phyloP scores from a whole-genome alignment of 805 yeast genomes.

The Kodamaea kakaduensis region DNA sequence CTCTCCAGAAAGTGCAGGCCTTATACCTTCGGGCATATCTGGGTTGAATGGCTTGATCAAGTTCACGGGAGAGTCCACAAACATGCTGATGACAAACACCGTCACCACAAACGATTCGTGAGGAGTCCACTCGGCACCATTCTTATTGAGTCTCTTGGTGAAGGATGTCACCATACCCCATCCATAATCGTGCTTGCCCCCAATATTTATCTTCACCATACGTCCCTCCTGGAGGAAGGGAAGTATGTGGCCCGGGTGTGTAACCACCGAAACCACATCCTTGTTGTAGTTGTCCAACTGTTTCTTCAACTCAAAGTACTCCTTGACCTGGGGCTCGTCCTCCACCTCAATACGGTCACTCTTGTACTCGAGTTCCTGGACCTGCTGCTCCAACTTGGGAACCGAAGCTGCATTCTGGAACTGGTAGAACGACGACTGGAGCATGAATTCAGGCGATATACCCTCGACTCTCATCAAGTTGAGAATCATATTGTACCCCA shows the following conservation, averaged over 20 bases:
- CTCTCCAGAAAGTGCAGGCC: slow-evolving; percentile 77
- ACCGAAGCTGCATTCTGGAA: slow-evolving; percentile 91
- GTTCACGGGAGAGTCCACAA: slow-evolving; percentile 78
- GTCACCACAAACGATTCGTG: slow-evolving; percentile 88
- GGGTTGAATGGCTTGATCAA: slow-evolving; percentile 76
- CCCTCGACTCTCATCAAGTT: slow-evolving; percentile 97
- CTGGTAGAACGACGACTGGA: slow-evolving; percentile 90
- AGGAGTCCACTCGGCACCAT: slow-evolving; percentile 60
- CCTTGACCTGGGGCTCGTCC: slow-evolving; percentile 70
- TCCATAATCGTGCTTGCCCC: slow-evolving; percentile 70
- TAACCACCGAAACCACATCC: slow-evolving; percentile 75
- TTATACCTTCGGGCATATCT: slow-evolving; percentile 78
- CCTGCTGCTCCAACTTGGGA: slow-evolving; percentile 71
- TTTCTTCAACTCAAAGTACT: slow-evolving; percentile 75
- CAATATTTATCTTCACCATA: slow-evolving; percentile 63
- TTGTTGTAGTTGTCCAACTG: slow-evolving; percentile 67
- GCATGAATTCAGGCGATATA: slow-evolving; percentile 95
- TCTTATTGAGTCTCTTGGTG: slow-evolving; percentile 63
- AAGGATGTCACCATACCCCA: slow-evolving; percentile 90
- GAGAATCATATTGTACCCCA: slow-evolving; percentile 95
- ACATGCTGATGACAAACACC: slow-evolving; percentile 76
- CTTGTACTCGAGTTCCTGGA: slow-evolving; percentile 50
- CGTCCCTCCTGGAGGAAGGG: slow-evolving; percentile 89
- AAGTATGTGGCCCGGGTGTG: slow-evolving; percentile 86
- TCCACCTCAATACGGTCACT: slow-evolving; percentile 46